Conservation (phyloP, 2,329 filamentous ascomycete genomes). For the Fusarium sterilihyphosum region DNA sequence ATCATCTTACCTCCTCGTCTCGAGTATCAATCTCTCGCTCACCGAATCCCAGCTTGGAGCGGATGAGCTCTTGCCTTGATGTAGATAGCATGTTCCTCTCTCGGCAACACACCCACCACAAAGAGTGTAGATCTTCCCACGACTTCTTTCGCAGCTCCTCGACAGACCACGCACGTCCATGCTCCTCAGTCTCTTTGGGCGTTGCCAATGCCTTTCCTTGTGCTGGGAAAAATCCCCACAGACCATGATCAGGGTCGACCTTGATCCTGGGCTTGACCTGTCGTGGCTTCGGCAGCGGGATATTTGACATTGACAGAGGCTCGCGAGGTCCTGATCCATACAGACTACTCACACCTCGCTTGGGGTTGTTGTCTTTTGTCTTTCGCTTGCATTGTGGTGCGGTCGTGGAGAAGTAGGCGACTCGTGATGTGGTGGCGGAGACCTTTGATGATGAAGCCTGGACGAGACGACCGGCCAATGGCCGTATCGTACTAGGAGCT, state of each 20-base stretch:
- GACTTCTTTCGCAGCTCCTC: constrained; percentile 88
- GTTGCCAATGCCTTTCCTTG: constrained; percentile 74
- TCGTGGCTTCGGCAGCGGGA: constrained; percentile 76
- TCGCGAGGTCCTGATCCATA: constrained; percentile 80
- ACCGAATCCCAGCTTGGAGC: constrained; percentile 78
- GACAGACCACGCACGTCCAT: constrained; percentile 85
- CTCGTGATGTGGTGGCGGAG: constrained; percentile 21
- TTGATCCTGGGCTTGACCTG: constrained; percentile 67
- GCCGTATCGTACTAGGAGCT: constrained; percentile 42
- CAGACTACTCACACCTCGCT: constrained; percentile 84
- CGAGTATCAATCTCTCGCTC: constrained; percentile 72
- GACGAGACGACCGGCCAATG: constrained; percentile 40
- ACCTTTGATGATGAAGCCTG: constrained; percentile 27
- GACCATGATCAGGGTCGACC: constrained; percentile 80
- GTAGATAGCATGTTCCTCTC: constrained; percentile 93
- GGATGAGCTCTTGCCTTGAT: constrained; percentile 72
- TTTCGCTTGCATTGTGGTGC: constrained; percentile 59
- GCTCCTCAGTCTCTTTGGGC: constrained; percentile 74
- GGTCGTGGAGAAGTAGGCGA: constrained; percentile 63
- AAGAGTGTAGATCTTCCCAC: constrained; percentile 89
- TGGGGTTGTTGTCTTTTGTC: constrained; percentile 78
- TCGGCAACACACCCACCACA: constrained; percentile 95
- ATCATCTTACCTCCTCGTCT: constrained; percentile 70
- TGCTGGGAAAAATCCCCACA: constrained; percentile 90
- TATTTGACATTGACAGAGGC: constrained; percentile 77